phyloP scores from a whole-genome alignment of 306 rosid species.

The Delonix regia region DNA sequence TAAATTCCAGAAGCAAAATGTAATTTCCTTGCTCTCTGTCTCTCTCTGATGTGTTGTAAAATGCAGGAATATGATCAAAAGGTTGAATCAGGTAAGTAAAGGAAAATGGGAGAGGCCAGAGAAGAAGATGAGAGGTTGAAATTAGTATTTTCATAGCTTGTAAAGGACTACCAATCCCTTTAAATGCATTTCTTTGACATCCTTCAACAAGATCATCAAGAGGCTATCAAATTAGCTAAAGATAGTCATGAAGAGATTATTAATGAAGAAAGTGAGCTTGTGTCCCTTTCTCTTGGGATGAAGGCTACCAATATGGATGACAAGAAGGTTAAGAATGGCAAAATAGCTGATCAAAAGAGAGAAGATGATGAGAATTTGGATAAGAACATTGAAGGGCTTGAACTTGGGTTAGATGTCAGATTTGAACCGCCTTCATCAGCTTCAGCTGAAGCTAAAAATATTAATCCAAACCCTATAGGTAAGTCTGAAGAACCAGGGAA shows the following conservation, averaged over 20 bases:
- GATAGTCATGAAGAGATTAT: constrained; percentile 9
- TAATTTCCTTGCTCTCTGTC: not conserved
- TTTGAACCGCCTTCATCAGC: constrained; percentile 28
- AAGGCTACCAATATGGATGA: constrained; percentile 11
- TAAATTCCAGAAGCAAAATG: no score
- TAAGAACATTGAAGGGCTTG: constrained; percentile 34
- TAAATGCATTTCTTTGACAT: constrained; percentile 40
- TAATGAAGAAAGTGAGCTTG: constrained; percentile 44
- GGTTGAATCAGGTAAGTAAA: no score
- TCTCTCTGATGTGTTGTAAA: not conserved
- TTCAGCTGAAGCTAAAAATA: constrained; percentile 11
- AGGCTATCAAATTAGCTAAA: constrained; percentile 14
- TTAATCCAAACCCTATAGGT: constrained; percentile 13
- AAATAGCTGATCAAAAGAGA: not conserved
- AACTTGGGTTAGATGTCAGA: constrained; percentile 54
- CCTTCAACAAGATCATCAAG: constrained; percentile 31
- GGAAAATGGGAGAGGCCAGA: no score
- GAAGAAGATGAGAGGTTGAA: not conserved
- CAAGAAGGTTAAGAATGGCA: constrained; percentile 28
- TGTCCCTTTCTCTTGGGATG: constrained; percentile 67
- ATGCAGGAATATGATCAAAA: no score
- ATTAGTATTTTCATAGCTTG: constrained; percentile 21
- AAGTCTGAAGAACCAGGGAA: not conserved
- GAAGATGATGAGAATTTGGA: constrained; percentile 27
- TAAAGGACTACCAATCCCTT: constrained; percentile 15